Conservation (phyloP, 371 early-diverging fungal species). For the Modicella reniformis region DNA sequence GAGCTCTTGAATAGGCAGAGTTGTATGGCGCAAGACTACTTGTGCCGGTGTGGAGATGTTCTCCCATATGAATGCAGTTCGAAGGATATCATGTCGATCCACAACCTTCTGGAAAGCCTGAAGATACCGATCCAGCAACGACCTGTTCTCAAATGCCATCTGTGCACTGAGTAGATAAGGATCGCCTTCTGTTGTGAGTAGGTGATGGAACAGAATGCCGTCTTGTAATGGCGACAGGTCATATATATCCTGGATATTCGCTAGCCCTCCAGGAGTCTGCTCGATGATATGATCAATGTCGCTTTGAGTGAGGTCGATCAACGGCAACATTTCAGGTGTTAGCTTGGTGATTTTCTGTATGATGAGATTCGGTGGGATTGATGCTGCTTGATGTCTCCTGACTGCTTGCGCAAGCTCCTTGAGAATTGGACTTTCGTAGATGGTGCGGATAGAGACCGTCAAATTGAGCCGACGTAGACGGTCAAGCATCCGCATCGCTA, state of each 20-base stretch:
- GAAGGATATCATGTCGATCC: conserved; percentile 7
- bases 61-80: conserved; percentile 19
- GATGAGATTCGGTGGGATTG: conserved; percentile 19
- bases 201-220: too few species aligned
- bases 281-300: too few species aligned
- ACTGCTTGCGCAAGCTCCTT: conserved; percentile 8
- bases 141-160: conserved; percentile 5
- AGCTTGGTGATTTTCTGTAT: neutral
- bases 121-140: conserved; percentile 20
- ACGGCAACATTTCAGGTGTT: conserved; percentile 17
- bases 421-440: conserved; percentile 10
- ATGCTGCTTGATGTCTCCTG: neutral
- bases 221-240: too few species aligned
- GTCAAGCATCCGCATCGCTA: conserved; percentile 2
- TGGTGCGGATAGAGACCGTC: neutral
- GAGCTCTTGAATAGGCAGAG: conserved; percentile 2
- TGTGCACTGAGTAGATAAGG: too few species aligned
- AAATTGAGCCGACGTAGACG: neutral
- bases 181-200: too few species aligned
- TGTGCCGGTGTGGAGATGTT: conserved; percentile 20
- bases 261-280: too few species aligned
- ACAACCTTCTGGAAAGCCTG: conserved; percentile 15
- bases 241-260: too few species aligned
- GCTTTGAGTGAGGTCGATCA: too few species aligned
- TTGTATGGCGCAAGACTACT: conserved; percentile 14